These are phyloP conservation scores for Fusarium falciforme DNA, from an alignment of 2,329 filamentous ascomycete species.

Conservation along the genomic window DNA sequence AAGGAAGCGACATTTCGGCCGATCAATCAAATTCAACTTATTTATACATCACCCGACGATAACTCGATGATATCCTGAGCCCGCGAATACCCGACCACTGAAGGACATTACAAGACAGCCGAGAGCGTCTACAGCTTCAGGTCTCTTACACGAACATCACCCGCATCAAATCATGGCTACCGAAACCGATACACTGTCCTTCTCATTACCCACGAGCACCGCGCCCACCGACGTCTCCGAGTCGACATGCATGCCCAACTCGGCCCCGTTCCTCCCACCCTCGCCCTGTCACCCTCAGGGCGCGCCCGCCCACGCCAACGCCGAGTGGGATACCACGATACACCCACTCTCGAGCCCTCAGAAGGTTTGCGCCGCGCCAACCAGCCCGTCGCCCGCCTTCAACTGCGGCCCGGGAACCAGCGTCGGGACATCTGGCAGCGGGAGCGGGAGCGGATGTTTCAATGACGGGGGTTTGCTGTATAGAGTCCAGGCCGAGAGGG, in stretches of 20 bases:
- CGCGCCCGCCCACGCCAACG: slow-evolving; percentile 4
- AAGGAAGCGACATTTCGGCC: background rate
- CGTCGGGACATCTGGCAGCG: background rate
- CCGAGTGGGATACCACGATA: slow-evolving; percentile 48
- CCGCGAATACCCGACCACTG: background rate
- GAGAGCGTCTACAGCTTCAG: slow-evolving; percentile 18
- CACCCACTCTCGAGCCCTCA: slow-evolving; percentile 30
- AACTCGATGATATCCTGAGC: slow-evolving; percentile 29
- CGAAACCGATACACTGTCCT: slow-evolving; percentile 48
- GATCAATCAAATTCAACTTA: background rate
- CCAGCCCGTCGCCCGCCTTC: background rate
- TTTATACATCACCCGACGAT: background rate
- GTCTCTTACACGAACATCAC: background rate
- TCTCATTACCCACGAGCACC: slow-evolving; percentile 48
- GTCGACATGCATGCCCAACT: slow-evolving; percentile 42
- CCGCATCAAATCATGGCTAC: slow-evolving; percentile 42
- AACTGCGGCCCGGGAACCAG: slow-evolving; percentile 8
- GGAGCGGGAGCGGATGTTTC: slow-evolving; percentile 35
- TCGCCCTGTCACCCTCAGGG: slow-evolving; percentile 25
- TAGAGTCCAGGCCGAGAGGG: slow-evolving; percentile 42
- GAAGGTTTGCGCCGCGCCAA: slow-evolving; percentile 16
- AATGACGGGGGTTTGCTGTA: slow-evolving; percentile 44
- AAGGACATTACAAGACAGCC: slow-evolving; percentile 8
- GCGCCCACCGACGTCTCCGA: slow-evolving; percentile 47
- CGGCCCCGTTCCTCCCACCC: slow-evolving; percentile 26